Conservation (phyloP, 1,284 basidiomycete species). For the Microbotryum silenes-acaulis region DNA sequence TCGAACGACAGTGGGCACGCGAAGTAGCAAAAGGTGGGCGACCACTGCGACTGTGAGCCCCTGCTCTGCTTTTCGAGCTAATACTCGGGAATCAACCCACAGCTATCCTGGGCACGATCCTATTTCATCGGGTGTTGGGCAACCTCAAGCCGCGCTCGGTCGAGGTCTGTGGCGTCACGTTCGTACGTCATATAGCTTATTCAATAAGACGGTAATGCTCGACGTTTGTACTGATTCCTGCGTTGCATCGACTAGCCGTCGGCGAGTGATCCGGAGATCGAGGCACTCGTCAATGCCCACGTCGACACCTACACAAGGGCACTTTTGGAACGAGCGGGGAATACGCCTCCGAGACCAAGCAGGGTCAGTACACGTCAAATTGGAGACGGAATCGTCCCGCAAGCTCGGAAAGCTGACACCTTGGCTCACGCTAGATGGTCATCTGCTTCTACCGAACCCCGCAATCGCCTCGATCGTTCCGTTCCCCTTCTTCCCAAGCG, state of each 20-base stretch:
- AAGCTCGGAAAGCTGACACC: too few species aligned
- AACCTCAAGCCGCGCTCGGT: background rate
- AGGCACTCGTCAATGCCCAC: constrained; percentile 11
- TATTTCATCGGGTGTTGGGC: constrained; percentile 20
- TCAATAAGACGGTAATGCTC: background rate
- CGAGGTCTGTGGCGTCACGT: constrained; percentile 14
- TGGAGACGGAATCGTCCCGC: too few species aligned
- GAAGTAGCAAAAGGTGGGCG: constrained; percentile 11
- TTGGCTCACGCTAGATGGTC: constrained; percentile 3
- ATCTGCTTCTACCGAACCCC: constrained; percentile 19
- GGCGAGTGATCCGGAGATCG: constrained; percentile 2
- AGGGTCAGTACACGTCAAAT: background rate
- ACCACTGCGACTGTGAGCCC: background rate
- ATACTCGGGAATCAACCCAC: background rate
- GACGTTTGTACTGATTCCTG: background rate
- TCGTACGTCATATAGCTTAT: background rate
- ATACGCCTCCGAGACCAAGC: background rate
- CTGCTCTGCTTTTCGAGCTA: too few species aligned
- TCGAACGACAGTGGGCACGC: constrained; percentile 6
- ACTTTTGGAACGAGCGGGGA: background rate
- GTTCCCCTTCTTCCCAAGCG: background rate
- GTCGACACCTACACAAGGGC: constrained; percentile 6
- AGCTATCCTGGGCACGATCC: constrained; percentile 20
- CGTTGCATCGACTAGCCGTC: constrained; percentile 8
- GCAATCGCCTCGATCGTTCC: background rate